Base-by-base conservation (phyloP, 1,284 basidiomycete genomes). In the Bjerkandera adusta region DNA sequence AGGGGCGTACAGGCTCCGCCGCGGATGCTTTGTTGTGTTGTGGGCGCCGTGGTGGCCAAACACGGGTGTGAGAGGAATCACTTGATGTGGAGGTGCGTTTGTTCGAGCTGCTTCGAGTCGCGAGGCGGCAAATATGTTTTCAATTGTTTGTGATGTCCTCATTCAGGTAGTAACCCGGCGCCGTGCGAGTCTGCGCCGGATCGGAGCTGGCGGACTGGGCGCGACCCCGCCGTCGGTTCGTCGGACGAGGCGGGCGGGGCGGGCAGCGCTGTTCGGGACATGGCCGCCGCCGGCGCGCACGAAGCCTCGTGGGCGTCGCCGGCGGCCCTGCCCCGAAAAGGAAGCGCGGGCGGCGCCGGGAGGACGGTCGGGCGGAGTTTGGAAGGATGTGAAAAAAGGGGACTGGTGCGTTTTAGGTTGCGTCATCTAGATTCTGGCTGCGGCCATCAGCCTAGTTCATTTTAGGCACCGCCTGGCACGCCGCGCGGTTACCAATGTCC, bases 381-480 rank as follows among this genome's bases (percentile, higher is more conserved):
- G 37, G 42, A 37, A 24, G 45, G 48, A 46, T 48, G 45, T 46
- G 50, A 52, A 45, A 54, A 53, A 54, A 47, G 37, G 50, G 53
- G 55, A 49, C 51, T 54, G 59, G 54, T 45, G 56, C 51, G 57
- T 53, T 56, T 57, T 58, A 54, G 53, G 59, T 62, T 62, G 57
- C 59, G 61, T 60, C 59, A 65, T 65, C 60, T 61, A 58, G 63
- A 65, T 65, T 57, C 54, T 59, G 55, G 54, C 58, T 60, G 63
- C 63, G 63, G 62, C 60, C 61, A 65, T 65, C 63, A 65, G 59
- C 38, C 58, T 59, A 61, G 60, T 52, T 63, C 56, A 59, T 59
- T 59, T 63, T 64, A 60, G 60, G 61, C 58, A 62, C 58, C 49
- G 57, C 58, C 58, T 60, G 58, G 60, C 57, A 61, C 61, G 41